Evolutionary conservation across 208 protist genomes (phyloP).

Genomic region (Trypanosomatidae sp.): DNA sequence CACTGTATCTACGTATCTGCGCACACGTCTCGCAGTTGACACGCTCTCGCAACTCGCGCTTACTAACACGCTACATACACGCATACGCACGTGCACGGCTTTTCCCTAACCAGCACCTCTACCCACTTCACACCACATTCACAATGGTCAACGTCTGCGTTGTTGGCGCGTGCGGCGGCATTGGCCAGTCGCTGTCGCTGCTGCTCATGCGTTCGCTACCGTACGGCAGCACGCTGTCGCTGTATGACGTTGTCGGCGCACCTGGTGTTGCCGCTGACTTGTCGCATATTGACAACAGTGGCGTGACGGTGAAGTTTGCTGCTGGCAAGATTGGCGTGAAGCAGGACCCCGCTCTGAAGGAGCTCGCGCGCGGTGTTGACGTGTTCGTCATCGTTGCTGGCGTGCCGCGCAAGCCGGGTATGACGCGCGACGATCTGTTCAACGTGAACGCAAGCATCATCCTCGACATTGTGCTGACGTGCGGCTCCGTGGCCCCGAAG

Average conservation of each 20-base stretch:
- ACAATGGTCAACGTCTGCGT: slow-evolving; percentile 82
- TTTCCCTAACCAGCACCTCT: neutral
- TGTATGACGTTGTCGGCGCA: slow-evolving; percentile 87
- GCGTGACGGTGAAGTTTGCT: slow-evolving; percentile 66
- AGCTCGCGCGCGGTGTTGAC: slow-evolving; percentile 68
- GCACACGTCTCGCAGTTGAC: neutral
- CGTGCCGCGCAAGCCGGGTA: slow-evolving; percentile 94
- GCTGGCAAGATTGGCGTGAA: slow-evolving; percentile 59
- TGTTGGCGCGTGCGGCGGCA: slow-evolving; percentile 77
- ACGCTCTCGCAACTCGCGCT: neutral
- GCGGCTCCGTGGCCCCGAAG: slow-evolving; percentile 73
- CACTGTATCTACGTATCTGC: too few species aligned
- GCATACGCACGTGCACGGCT: neutral
- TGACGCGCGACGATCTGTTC: slow-evolving; percentile 96
- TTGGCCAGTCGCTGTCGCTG: slow-evolving; percentile 83
- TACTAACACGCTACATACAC: neutral
- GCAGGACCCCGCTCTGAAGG: slow-evolving; percentile 37
- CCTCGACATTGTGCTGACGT: slow-evolving; percentile 76
- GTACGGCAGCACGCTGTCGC: slow-evolving; percentile 70
- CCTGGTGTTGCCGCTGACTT: slow-evolving; percentile 92
- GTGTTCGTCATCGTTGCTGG: slow-evolving; percentile 92
- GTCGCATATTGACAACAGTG: slow-evolving; percentile 76
- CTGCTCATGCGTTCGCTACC: slow-evolving; percentile 65
- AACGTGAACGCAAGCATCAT: slow-evolving; percentile 93
- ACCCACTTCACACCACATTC: neutral